These are phyloP conservation scores for Exophiala sideris DNA, from an alignment of 2,329 filamentous ascomycete genomes.

Conservation along the genomic window DNA sequence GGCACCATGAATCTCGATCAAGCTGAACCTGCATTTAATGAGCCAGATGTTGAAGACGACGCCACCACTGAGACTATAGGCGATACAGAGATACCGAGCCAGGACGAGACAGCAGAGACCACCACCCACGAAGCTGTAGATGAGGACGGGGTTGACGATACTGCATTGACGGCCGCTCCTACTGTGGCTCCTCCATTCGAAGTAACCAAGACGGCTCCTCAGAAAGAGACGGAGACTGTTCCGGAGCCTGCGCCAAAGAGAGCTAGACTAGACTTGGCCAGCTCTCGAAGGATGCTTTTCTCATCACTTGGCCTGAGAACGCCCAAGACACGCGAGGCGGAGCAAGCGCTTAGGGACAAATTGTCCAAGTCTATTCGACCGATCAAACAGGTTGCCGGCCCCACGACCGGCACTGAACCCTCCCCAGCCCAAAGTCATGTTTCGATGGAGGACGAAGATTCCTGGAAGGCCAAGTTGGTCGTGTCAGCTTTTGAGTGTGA, in stretches of 20 bases:
- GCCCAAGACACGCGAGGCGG: constrained; percentile 67
- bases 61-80: no score
- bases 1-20: constrained; percentile 37
- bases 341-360: constrained; percentile 59
- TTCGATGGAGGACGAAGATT: constrained; percentile 42
- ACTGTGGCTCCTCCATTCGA: background rate
- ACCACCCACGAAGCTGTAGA: background rate
- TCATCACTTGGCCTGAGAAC: constrained; percentile 67
- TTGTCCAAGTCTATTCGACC: constrained; percentile 38
- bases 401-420: background rate
- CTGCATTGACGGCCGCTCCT: background rate
- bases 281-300: constrained; percentile 66
- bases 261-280: constrained; percentile 55
- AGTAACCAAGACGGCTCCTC: background rate
- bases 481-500: constrained; percentile 82
- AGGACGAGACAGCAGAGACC: no score
- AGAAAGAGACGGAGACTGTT: background rate
- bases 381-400: constrained; percentile 7
- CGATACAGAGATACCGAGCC: no score
- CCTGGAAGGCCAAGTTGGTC: constrained; percentile 71
- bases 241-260: constrained; percentile 29
- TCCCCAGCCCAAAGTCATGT: constrained; percentile 43
- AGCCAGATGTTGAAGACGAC: no score
- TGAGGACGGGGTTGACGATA: background rate
- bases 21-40: no score